These are phyloP conservation scores for Taiozyma sp. DNA, from an alignment of 1,139 yeast species.

Conservation along the genomic window DNA sequence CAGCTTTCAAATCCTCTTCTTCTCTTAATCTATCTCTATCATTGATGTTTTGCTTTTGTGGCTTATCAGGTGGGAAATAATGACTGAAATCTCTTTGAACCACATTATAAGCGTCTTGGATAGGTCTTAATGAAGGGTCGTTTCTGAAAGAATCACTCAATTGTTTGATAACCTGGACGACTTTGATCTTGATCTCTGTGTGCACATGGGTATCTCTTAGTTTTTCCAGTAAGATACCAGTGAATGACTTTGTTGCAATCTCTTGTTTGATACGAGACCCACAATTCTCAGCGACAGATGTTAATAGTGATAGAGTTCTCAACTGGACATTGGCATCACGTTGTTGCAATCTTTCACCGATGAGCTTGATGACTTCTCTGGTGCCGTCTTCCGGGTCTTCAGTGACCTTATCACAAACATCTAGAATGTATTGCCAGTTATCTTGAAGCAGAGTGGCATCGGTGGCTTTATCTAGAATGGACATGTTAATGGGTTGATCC, in stretches of 20 bases:
- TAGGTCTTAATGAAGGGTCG: slow-evolving; percentile 73
- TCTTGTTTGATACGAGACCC: slow-evolving; percentile 84
- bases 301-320: slow-evolving; percentile 62
- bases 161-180: slow-evolving; percentile 65
- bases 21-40: slow-evolving; percentile 49
- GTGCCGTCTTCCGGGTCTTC: slow-evolving; percentile 60
- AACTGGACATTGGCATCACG: slow-evolving; percentile 79
- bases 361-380: slow-evolving; percentile 24
- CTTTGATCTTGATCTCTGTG: slow-evolving; percentile 55
- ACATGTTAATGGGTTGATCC: neutral
- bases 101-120: slow-evolving; percentile 54
- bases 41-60: slow-evolving; percentile 50
- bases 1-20: slow-evolving; percentile 77
- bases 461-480: slow-evolving; percentile 51
- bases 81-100: slow-evolving; percentile 40
- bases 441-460: slow-evolving; percentile 76
- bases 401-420: slow-evolving; percentile 76
- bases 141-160: slow-evolving; percentile 47
- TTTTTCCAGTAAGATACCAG: slow-evolving; percentile 48
- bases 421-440: slow-evolving; percentile 79
- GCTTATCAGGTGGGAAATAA: slow-evolving; percentile 51
- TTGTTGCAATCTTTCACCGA: slow-evolving; percentile 45
- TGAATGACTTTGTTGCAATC: slow-evolving; percentile 66
- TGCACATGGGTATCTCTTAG: slow-evolving; percentile 58
- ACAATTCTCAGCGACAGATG: slow-evolving; percentile 87